A percentile compares a stretch with the other conserved stretches of the same genome.
phyloP scores from a whole-genome alignment of 2,329 filamentous ascomycete genomes.

The Didymellaceae sp. region DNA sequence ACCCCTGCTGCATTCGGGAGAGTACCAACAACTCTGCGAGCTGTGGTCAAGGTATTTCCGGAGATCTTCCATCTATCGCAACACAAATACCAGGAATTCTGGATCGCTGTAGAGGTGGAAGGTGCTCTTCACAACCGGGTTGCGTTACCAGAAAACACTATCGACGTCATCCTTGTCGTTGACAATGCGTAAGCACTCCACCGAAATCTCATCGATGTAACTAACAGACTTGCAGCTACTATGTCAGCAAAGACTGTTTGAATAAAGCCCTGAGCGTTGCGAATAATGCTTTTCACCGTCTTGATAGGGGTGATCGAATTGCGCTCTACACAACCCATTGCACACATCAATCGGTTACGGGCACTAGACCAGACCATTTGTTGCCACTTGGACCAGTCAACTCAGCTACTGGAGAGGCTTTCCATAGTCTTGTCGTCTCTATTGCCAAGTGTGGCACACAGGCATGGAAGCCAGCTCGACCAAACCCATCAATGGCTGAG shows the following conservation, averaged over 20 bases:
- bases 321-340: constrained; percentile 43
- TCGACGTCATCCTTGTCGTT: constrained; percentile 47
- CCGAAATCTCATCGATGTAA: neutral
- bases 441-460: constrained; percentile 33
- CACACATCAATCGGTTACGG: constrained; percentile 34
- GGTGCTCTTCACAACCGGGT: constrained; percentile 35
- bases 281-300: constrained; percentile 26
- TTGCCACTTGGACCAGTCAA: constrained; percentile 27
- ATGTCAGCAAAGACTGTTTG: constrained; percentile 37
- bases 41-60: constrained; percentile 30
- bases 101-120: constrained; percentile 42
- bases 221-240: constrained; percentile 28
- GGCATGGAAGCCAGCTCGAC: constrained; percentile 34
- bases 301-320: constrained; percentile 32
- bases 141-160: constrained; percentile 19
- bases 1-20: neutral
- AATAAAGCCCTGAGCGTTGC: constrained; percentile 26
- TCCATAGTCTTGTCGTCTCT: constrained; percentile 26
- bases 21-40: constrained; percentile 30
- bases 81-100: constrained; percentile 30
- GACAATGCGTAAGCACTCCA: constrained; percentile 44
- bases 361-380: constrained; percentile 35
- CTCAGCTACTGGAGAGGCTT: constrained; percentile 21
- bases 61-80: constrained; percentile 29
- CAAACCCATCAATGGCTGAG: constrained; percentile 38